Evolutionary conservation across 2,329 filamentous ascomycete species (phyloP).

Genomic region (Fusarium liriodendri): DNA sequence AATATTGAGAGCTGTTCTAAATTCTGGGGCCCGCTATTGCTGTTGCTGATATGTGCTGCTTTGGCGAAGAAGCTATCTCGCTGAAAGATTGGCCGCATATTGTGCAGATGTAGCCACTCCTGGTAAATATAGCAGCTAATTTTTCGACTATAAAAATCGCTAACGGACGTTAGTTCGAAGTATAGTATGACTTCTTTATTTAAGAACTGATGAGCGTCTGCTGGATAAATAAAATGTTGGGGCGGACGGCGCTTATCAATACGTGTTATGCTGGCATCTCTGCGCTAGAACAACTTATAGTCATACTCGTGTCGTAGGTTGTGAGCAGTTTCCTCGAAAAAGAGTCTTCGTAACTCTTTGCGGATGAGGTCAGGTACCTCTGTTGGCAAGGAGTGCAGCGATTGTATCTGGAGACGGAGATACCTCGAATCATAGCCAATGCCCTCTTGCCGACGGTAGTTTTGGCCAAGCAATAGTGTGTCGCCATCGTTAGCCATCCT

Average conservation of each 20-base stretch:
- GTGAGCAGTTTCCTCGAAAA: neutral
- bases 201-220: neutral
- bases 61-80: neutral
- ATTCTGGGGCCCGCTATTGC: neutral
- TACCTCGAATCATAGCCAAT: neutral
- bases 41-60: neutral
- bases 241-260: neutral
- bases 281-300: neutral
- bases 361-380: neutral
- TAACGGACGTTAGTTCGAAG: neutral
- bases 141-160: neutral
- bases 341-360: neutral
- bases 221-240: neutral
- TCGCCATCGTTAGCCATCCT: neutral
- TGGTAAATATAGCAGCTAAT: neutral
- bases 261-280: neutral
- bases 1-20: neutral
- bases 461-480: neutral
- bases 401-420: neutral
- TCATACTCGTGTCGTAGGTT: neutral
- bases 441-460: neutral
- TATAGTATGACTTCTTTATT: neutral
- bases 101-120: neutral
- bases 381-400: neutral
- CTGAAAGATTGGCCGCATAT: neutral